These are phyloP conservation scores for Takakia lepidozioides DNA, from an alignment of 225 moss, liverwort and hornwort genomes.

Conservation along the genomic window DNA sequence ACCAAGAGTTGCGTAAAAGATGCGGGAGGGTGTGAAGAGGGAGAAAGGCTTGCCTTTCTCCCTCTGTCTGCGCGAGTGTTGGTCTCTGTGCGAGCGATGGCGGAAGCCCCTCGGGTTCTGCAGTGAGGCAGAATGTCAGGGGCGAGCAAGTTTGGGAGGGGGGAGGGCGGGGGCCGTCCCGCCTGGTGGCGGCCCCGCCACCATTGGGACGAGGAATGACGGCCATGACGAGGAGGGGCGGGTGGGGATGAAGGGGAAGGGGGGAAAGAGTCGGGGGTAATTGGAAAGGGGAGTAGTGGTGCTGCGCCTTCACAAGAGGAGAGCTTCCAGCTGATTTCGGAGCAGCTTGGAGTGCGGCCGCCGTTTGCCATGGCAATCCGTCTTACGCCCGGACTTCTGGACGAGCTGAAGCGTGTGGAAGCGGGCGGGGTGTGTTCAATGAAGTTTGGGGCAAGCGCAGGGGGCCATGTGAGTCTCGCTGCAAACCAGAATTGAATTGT, in stretches of 20 bases:
- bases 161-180: constrained; percentile 33
- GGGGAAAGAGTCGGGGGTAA: constrained; percentile 28
- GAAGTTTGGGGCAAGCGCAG: constrained; percentile 72
- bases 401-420: constrained; percentile 68
- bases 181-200: constrained; percentile 47
- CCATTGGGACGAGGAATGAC: constrained; percentile 55
- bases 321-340: constrained; percentile 69
- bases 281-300: constrained; percentile 25
- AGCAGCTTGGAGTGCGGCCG: constrained; percentile 27
- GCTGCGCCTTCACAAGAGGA: constrained; percentile 43
- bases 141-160: constrained; percentile 44
- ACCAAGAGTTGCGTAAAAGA: too few species aligned
- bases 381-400: constrained; percentile 73
- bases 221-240: constrained; percentile 17
- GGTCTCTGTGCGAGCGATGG: too few species aligned
- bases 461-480: constrained; percentile 48
- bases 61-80: too few species aligned
- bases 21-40: too few species aligned
- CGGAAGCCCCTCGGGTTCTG: too few species aligned
- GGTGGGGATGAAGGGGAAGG: constrained; percentile 25
- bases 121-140: constrained; percentile 56
- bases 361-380: constrained; percentile 94
- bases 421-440: constrained; percentile 62
- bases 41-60: too few species aligned
- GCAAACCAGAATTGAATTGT: too few species aligned